phyloP scores from a whole-genome alignment of 768 basidiomycete species.

The Mycena polygramma region DNA sequence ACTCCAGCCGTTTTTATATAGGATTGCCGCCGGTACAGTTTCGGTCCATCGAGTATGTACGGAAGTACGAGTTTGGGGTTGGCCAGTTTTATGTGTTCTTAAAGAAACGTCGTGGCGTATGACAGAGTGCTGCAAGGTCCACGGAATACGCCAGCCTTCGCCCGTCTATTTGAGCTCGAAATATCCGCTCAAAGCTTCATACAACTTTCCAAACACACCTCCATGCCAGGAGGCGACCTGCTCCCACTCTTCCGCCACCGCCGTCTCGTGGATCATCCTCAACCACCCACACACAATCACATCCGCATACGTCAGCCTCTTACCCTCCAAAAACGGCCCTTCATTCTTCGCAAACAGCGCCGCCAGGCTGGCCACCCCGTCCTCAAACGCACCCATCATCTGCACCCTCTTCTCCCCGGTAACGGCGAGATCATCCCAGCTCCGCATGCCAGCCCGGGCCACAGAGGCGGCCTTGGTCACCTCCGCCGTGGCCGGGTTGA shows the following conservation, averaged over 20 bases:
- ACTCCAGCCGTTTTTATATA: no score
- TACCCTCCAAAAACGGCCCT: conserved; percentile 28
- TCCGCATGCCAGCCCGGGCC: conserved; percentile 12
- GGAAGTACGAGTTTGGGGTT: no score
- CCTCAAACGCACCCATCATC: conserved; percentile 5
- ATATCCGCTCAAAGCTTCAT: background rate
- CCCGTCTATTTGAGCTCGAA: no score
- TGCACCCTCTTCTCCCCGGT: conserved; percentile 8
- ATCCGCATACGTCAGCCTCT: conserved; percentile 30
- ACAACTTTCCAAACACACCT: conserved; percentile 30
- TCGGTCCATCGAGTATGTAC: no score
- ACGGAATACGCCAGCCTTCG: no score
- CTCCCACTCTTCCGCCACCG: conserved; percentile 28
- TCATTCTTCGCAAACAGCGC: conserved; percentile 21
- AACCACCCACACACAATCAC: conserved; percentile 30
- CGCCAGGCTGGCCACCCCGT: conserved; percentile 12
- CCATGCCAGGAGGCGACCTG: conserved; percentile 30
- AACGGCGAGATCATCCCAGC: conserved; percentile 27
- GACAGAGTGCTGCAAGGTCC: no score
- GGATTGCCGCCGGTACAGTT: no score
- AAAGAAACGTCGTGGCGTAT: no score
- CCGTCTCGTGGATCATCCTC: conserved; percentile 4
- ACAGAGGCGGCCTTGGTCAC: conserved; percentile 12
- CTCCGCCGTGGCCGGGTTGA: conserved; percentile 21
- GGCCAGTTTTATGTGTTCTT: no score